phyloP scores from a whole-genome alignment of 257 asterid species.

The Sherardia arvensis region DNA sequence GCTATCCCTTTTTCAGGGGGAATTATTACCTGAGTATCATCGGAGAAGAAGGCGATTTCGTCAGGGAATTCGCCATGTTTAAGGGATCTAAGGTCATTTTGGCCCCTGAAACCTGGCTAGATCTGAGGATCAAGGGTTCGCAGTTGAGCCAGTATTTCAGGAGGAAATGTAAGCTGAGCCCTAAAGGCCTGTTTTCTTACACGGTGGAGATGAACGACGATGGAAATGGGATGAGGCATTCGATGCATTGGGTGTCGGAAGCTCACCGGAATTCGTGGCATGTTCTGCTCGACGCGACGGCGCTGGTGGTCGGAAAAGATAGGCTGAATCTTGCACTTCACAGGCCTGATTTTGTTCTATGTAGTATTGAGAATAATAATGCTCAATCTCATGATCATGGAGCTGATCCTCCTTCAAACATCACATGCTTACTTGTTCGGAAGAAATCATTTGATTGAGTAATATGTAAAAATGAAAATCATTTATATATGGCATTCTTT shows the following conservation, averaged over 20 bases:
- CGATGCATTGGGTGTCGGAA: constrained; percentile 84
- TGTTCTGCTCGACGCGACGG: constrained; percentile 59
- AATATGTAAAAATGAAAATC: background rate
- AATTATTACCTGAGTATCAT: constrained; percentile 54
- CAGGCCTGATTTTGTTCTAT: constrained; percentile 59
- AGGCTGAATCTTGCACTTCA: constrained; percentile 49
- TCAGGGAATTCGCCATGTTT: constrained; percentile 32
- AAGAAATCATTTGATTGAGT: constrained; percentile 38
- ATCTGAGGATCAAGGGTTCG: constrained; percentile 79
- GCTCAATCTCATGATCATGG: background rate
- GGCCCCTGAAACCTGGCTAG: constrained; percentile 70
- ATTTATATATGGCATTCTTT: background rate
- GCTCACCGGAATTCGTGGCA: constrained; percentile 79
- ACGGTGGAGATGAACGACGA: constrained; percentile 23
- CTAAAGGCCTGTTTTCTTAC: constrained; percentile 66
- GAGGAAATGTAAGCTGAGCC: constrained; percentile 52
- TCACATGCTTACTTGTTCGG: constrained; percentile 63
- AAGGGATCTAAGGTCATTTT: constrained; percentile 51
- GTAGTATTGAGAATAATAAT: constrained; percentile 31
- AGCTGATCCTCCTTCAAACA: constrained; percentile 33
- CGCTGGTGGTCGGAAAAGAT: constrained; percentile 34
- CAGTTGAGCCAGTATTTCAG: constrained; percentile 70
- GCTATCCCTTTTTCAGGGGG: constrained; percentile 74
- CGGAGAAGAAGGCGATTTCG: constrained; percentile 36
- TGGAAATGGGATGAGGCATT: constrained; percentile 29